These are phyloP conservation scores for Camellia sinensis DNA, from an alignment of 148 eudicot genomes.

Conservation along the genomic window DNA sequence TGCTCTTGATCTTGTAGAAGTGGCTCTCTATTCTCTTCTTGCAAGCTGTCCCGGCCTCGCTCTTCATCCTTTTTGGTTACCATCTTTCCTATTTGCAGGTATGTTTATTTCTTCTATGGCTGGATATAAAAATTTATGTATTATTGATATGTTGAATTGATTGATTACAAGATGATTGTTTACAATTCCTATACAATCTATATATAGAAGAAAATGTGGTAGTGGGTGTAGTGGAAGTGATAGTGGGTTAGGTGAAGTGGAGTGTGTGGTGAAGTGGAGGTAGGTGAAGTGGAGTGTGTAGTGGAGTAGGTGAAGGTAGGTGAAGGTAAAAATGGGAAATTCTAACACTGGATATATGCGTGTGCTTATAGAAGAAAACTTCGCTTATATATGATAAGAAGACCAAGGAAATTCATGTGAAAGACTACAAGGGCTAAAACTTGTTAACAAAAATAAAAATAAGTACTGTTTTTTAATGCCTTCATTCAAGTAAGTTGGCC, in stretches of 20 bases:
- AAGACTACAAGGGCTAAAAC: neutral
- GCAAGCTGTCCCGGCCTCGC: constrained; percentile 23
- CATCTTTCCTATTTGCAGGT: constrained; percentile 28
- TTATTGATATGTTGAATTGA: too few relatives aligned
- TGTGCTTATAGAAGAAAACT: neutral
- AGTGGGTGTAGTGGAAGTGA: too few relatives aligned
- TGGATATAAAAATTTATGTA: too few relatives aligned
- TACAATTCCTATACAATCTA: too few relatives aligned
- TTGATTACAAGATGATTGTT: too few relatives aligned
- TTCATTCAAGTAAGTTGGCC: neutral
- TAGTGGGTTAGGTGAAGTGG: too few relatives aligned
- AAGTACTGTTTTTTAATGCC: neutral
- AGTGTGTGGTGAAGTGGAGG: too few relatives aligned
- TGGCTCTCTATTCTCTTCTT: constrained; percentile 39
- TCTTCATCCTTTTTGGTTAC: constrained; percentile 33
- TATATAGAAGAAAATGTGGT: too few relatives aligned
- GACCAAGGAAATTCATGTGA: neutral
- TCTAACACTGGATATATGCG: neutral
- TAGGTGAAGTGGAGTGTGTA: too few relatives aligned
- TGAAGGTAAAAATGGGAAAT: too few relatives aligned
- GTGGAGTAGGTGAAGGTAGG: too few relatives aligned
- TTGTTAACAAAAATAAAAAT: too few relatives aligned
- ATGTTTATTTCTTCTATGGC: neutral
- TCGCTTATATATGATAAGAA: neutral
- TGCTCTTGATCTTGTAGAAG: constrained; percentile 23